Evolutionary conservation across 2,329 filamentous ascomycete species (phyloP), one percentile per base, ranked within the genome.

Genomic region (Lomentospora prolificans): DNA sequence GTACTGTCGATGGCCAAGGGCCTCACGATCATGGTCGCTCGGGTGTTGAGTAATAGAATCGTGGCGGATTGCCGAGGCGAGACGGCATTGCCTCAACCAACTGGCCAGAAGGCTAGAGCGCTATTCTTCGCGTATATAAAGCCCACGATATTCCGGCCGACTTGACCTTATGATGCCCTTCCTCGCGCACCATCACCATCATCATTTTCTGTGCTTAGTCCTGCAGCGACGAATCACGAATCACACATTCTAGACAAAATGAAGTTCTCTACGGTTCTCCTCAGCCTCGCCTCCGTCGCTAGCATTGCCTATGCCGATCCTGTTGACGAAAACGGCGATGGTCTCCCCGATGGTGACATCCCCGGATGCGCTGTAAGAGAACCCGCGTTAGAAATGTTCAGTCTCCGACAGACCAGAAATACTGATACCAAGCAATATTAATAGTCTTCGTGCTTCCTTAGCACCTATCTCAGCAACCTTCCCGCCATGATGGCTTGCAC

Each of bases 201-300:
- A 12, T 48, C 44, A 22, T 48, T 19, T 48, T 22, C 19, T 48
- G 17, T 22, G 44, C 22, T 19, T 10, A 48, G 44, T 48, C 44
- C 44, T 48, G 44, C 44, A 48, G 44, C 22, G 44, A 48, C 44
- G 24, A 22, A 48, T 5, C 44, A 6, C 22, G 24, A 25, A 48
- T 22, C 6, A 7, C 41, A 6, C n/a, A 6, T 25, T n/a, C 6
- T 25, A 51, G 50, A 31, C 50, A 51, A 51, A 51, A 51, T 51
- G 50, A 51, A 51, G 50, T 51, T 51, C 50, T 31, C 50, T 14
- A 51, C 50, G 7, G 30, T 28, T 33, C 24, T 51, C 12, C 17
- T 33, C 6, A 14, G 50, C 25, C 50, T 51, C 14, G 25, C 19
- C 50, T 3, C 50, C 50, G 10, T 33, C n/a, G 5, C 22, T 4